A percentile compares a stretch with the other conserved stretches of the same genome.
These are phyloP conservation scores for Starmerella bombicola DNA, from an alignment of 805 yeast species.

Conservation along the genomic window DNA sequence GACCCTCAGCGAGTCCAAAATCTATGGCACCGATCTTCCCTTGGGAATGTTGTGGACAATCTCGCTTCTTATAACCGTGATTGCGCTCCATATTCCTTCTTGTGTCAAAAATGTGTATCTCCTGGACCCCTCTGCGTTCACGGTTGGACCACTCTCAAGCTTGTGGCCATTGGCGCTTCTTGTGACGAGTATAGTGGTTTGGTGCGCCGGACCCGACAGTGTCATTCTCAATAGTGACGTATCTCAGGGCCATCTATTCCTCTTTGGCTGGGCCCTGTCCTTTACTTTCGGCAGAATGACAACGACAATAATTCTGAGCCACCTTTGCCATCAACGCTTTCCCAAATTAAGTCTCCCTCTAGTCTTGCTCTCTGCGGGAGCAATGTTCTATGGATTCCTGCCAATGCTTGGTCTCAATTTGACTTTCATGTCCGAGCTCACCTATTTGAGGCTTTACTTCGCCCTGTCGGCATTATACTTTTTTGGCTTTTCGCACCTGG, in stretches of 20 bases:
- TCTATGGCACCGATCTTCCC: constrained; percentile 11
- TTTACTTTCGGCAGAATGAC: constrained; percentile 77
- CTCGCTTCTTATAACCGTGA: constrained; percentile 27
- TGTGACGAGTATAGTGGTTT: constrained; percentile 37
- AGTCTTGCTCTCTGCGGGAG: constrained; percentile 32
- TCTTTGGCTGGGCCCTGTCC: constrained; percentile 67
- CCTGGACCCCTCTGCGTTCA: constrained; percentile 31
- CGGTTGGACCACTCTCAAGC: constrained; percentile 28
- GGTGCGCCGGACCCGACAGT: constrained; percentile 40
- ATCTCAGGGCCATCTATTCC: constrained; percentile 39
- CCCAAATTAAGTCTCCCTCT: constrained; percentile 64
- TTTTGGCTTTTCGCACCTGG: constrained; percentile 56
- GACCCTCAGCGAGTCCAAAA: constrained; percentile 8
- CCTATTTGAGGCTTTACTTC: constrained; percentile 41
- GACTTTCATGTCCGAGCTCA: constrained; percentile 24
- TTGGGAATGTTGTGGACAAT: constrained; percentile 24
- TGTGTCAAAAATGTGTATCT: constrained; percentile 39
- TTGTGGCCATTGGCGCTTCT: constrained; percentile 56
- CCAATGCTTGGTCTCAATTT: constrained; percentile 38
- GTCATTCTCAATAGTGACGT: constrained; percentile 25
- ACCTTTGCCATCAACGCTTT: constrained; percentile 68
- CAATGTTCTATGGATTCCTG: constrained; percentile 34
- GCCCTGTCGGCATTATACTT: constrained; percentile 58
- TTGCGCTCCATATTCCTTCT: constrained; percentile 52
- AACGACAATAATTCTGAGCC: constrained; percentile 54